Evolutionary conservation across 2,329 filamentous ascomycete species (phyloP).

Genomic region (Fusarium dlaminii): DNA sequence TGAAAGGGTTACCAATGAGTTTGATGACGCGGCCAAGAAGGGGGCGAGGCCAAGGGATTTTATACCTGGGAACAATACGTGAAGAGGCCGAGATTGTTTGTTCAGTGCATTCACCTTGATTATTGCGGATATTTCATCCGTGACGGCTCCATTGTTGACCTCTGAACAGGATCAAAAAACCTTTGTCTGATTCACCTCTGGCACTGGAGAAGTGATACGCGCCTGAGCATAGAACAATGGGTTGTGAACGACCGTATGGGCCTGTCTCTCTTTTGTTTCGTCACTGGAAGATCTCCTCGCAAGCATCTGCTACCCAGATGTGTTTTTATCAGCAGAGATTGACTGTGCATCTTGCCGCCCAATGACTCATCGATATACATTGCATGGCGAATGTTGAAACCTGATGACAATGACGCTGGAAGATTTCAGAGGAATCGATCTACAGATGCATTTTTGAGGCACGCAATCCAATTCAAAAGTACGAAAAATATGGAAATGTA

Average conservation of each 20-base stretch:
- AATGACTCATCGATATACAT: background rate
- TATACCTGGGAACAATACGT: background rate
- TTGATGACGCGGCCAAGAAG: background rate
- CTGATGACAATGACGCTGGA: background rate
- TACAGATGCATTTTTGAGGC: accelerated
- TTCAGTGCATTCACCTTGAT: background rate
- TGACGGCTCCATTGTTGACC: background rate
- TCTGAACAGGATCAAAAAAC: background rate
- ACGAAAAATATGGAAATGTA: accelerated
- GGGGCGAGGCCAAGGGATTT: background rate
- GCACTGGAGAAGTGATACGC: too few species aligned
- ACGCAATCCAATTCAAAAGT: background rate
- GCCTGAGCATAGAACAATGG: background rate
- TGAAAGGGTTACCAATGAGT: background rate
- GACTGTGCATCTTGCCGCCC: background rate
- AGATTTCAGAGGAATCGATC: background rate
- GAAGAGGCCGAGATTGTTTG: background rate
- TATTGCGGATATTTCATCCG: background rate
- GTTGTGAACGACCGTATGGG: accelerated
- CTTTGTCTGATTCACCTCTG: background rate
- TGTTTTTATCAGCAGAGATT: accelerated
- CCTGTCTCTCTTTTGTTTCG: background rate
- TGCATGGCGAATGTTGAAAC: background rate
- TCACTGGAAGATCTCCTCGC: too few species aligned
- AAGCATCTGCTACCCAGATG: background rate